Evolutionary conservation across 768 basidiomycete species (phyloP).

Genomic region (Grammothele lineata): DNA sequence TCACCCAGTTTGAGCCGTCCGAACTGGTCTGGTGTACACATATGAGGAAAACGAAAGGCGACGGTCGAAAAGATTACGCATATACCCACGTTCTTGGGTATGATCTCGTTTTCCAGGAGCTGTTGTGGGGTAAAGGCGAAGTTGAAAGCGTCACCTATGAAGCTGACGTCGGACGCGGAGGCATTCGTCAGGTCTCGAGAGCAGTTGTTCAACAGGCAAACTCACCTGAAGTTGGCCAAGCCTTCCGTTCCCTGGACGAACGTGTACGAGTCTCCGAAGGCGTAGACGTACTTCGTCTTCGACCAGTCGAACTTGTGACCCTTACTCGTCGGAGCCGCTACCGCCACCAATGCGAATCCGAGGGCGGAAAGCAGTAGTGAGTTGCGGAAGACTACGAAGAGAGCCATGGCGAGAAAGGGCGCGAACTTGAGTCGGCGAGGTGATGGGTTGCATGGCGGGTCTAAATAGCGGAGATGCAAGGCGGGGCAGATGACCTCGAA

Average conservation of each 20-base stretch:
- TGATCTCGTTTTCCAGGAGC: constrained; percentile 39
- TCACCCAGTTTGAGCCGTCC: constrained; percentile 51
- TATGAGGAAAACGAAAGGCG: neutral
- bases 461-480: too few relatives aligned
- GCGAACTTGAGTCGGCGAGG: too few relatives aligned
- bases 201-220: neutral
- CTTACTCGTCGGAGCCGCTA: too few relatives aligned
- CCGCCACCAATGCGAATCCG: too few relatives aligned
- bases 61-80: neutral
- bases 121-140: constrained; percentile 39
- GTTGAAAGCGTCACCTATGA: constrained; percentile 44
- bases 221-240: constrained; percentile 46
- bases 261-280: constrained; percentile 55
- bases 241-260: constrained; percentile 49
- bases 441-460: too few relatives aligned
- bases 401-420: too few relatives aligned
- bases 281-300: constrained; percentile 40
- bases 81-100: constrained; percentile 38
- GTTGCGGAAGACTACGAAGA: too few relatives aligned
- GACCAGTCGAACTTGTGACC: constrained; percentile 40
- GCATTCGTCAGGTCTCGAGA: too few relatives aligned
- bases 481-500: too few relatives aligned
- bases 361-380: too few relatives aligned
- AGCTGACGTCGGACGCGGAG: constrained; percentile 26
- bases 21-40: constrained; percentile 50